These are phyloP conservation scores for Chlamydomonas incerta DNA, from an alignment of 139 green algal genomes.

Conservation along the genomic window DNA sequence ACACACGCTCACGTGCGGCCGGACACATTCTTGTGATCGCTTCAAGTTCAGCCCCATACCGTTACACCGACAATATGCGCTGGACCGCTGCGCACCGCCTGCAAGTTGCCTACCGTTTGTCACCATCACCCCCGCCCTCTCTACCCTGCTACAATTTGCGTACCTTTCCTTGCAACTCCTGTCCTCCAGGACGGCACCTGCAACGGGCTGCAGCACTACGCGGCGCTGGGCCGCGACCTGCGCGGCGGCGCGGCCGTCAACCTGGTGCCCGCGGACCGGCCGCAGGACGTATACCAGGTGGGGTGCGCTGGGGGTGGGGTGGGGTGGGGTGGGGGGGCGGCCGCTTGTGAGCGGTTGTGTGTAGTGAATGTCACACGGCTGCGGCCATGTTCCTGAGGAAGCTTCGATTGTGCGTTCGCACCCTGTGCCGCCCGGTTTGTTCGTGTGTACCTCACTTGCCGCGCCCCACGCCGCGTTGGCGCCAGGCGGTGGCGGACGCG, in stretches of 20 bases:
- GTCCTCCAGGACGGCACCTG: constrained; percentile 90
- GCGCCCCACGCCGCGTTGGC: no score
- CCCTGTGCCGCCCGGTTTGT: no score
- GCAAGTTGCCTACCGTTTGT: no score
- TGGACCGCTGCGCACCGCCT: no score
- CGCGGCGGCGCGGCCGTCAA: constrained; percentile 88
- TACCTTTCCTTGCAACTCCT: background rate
- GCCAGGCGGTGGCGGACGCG: constrained; percentile 54
- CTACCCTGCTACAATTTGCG: no score
- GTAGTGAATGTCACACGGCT: background rate
- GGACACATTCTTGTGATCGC: no score
- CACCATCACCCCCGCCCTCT: background rate
- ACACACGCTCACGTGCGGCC: no score
- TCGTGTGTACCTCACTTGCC: no score
- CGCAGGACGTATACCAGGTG: constrained; percentile 90
- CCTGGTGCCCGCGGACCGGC: constrained; percentile 75
- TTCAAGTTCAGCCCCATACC: no score
- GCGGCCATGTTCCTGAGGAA: no score
- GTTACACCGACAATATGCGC: background rate
- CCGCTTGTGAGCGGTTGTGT: background rate
- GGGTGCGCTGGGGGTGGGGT: constrained; percentile 55
- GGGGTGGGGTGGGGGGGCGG: background rate
- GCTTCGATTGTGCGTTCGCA: no score
- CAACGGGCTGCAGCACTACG: constrained; percentile 99
- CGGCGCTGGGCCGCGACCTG: constrained; percentile 89